These are phyloP conservation scores for Hymenoscyphus scutula DNA, from an alignment of 2,329 filamentous ascomycete species.

Conservation along the genomic window DNA sequence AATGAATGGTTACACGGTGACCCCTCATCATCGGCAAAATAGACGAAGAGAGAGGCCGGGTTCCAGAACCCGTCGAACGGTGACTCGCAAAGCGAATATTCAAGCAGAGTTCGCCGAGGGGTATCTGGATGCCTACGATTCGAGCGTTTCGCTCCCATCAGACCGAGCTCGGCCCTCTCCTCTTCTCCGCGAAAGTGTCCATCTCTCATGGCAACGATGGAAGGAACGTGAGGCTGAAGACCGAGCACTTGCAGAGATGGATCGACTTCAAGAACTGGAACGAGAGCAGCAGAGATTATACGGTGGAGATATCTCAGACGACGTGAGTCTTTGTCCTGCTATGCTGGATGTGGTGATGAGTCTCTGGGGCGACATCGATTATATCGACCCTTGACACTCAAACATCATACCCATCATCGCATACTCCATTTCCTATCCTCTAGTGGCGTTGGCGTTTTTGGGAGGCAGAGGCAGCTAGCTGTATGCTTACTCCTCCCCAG, in stretches of 20 bases:
- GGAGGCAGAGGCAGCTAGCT: slow-evolving; percentile 16
- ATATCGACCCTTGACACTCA: slow-evolving; percentile 33
- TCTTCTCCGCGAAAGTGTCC: slow-evolving; percentile 34
- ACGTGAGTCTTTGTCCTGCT: slow-evolving; percentile 34
- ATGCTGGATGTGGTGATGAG: slow-evolving; percentile 35
- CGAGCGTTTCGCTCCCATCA: slow-evolving; percentile 28
- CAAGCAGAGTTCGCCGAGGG: slow-evolving; percentile 29
- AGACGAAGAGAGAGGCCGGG: slow-evolving; percentile 35
- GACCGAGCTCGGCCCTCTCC: slow-evolving; percentile 31
- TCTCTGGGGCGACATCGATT: slow-evolving; percentile 37
- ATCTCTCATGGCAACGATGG: slow-evolving; percentile 35
- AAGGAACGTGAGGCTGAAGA: slow-evolving; percentile 31
- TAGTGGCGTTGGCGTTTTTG: background rate
- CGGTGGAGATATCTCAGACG: slow-evolving; percentile 34
- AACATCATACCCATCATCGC: slow-evolving; percentile 2
- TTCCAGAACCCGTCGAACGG: slow-evolving; percentile 32
- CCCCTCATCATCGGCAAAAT: slow-evolving; percentile 33
- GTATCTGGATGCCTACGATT: slow-evolving; percentile 30
- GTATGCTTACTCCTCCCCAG: slow-evolving; percentile 33
- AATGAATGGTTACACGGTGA: slow-evolving; percentile 24
- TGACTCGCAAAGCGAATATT: slow-evolving; percentile 29
- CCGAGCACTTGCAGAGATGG: slow-evolving; percentile 27
- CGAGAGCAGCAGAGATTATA: slow-evolving; percentile 32
- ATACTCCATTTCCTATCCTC: slow-evolving; percentile 1
- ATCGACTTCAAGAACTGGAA: slow-evolving; percentile 25